Evolutionary conservation across 805 yeast genomes (phyloP).

Genomic region (Teunomyces stri): DNA sequence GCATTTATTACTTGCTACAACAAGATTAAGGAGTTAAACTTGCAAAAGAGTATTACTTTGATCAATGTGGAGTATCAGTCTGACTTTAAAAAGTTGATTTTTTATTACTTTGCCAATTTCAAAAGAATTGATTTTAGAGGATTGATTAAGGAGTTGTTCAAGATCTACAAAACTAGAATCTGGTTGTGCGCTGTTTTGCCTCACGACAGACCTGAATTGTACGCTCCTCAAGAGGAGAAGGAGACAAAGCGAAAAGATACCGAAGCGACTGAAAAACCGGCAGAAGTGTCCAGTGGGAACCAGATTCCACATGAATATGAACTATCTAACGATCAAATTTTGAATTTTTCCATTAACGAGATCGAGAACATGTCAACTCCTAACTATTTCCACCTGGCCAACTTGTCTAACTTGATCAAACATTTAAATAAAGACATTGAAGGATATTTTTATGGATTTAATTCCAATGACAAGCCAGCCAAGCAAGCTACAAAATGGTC

Average conservation of each 20-base stretch:
- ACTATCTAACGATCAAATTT: conserved; percentile 36
- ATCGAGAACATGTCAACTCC: conserved; percentile 41
- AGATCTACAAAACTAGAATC: conserved; percentile 45
- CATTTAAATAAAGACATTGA: conserved; percentile 42
- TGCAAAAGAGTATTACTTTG: conserved; percentile 37
- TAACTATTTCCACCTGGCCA: conserved; percentile 51
- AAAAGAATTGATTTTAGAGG: conserved; percentile 44
- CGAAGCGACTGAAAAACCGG: not conserved
- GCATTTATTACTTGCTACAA: conserved; percentile 63
- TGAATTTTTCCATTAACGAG: conserved; percentile 44
- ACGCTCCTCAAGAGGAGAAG: conserved; percentile 12
- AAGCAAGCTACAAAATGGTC: conserved; percentile 3
- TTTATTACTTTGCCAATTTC: conserved; percentile 47
- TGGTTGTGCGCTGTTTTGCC: conserved; percentile 50
- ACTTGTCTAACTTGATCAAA: conserved; percentile 45
- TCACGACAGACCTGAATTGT: conserved; percentile 33
- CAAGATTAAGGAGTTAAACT: conserved; percentile 46
- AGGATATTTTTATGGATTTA: conserved; percentile 44
- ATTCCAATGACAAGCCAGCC: conserved; percentile 6
- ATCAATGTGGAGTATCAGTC: conserved; percentile 46
- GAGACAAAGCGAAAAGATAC: not conserved
- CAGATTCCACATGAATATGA: conserved; percentile 38
- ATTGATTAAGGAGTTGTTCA: conserved; percentile 43
- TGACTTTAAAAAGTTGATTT: conserved; percentile 45
- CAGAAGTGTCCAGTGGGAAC: conserved; percentile 2